Conservation (phyloP, 202 grass and related monocot genomes). For the Setaria italica region DNA sequence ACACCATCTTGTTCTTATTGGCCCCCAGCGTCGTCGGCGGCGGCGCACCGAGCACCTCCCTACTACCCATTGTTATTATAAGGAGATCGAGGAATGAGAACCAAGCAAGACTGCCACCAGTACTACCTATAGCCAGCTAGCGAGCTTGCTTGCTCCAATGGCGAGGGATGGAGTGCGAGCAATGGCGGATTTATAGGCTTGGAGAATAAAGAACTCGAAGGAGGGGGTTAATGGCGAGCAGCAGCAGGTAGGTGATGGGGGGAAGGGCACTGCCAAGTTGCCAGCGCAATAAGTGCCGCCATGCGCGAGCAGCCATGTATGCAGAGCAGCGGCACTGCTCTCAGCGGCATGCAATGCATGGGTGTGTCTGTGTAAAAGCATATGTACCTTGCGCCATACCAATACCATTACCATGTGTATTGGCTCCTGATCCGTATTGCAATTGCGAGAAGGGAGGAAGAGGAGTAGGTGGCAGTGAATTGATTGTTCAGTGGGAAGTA, state of each 20-base stretch:
- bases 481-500: slow-evolving; percentile 20
- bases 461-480: slow-evolving; percentile 35
- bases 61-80: slow-evolving; percentile 38
- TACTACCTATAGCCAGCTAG: no score
- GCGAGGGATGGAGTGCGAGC: background rate
- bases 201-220: background rate
- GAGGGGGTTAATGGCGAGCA: slow-evolving; percentile 33
- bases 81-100: no score
- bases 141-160: background rate
- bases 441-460: background rate
- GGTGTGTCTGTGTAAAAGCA: no score
- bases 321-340: background rate
- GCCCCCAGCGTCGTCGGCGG: background rate
- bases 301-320: background rate
- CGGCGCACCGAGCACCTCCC: slow-evolving; percentile 38
- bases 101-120: background rate
- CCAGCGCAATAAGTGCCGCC: slow-evolving; percentile 34
- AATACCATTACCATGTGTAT: slow-evolving; percentile 8
- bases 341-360: background rate
- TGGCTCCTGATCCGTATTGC: background rate
- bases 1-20: background rate
- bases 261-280: background rate
- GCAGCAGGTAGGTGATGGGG: slow-evolving; percentile 34
- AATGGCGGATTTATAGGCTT: slow-evolving; percentile 56
- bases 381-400: no score